phyloP scores from a whole-genome alignment of 1,139 yeast species.

The Blastobotrys buckinghamii region DNA sequence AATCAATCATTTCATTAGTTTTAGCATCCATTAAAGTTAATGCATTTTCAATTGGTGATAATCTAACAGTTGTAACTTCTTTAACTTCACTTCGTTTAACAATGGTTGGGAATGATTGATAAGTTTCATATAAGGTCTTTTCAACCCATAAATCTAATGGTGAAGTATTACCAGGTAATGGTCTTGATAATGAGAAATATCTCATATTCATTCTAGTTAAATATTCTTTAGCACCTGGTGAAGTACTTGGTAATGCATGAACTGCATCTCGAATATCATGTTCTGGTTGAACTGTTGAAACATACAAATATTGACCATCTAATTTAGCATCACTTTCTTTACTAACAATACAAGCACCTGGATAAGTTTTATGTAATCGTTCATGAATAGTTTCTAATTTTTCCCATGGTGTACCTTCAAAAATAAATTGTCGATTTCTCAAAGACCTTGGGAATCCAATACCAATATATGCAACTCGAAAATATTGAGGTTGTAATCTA shows the following conservation, averaged over 20 bases:
- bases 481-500: slow-evolving; percentile 66
- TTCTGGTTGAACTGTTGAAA: slow-evolving; percentile 64
- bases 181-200: slow-evolving; percentile 62
- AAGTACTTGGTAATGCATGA: slow-evolving; percentile 13
- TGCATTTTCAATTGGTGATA: slow-evolving; percentile 87
- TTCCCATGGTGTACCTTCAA: slow-evolving; percentile 84
- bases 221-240: slow-evolving; percentile 30
- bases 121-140: slow-evolving; percentile 73
- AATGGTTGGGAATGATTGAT: slow-evolving; percentile 76
- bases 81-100: slow-evolving; percentile 79
- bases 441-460: slow-evolving; percentile 76
- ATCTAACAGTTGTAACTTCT: slow-evolving; percentile 43
- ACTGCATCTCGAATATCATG: slow-evolving; percentile 38
- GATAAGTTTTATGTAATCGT: slow-evolving; percentile 66
- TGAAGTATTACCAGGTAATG: slow-evolving; percentile 69
- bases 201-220: slow-evolving; percentile 53
- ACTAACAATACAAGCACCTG: slow-evolving; percentile 72
- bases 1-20: slow-evolving; percentile 64
- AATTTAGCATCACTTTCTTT: slow-evolving; percentile 63
- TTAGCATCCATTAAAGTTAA: slow-evolving; percentile 59
- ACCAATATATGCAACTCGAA: slow-evolving; percentile 77
- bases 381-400: slow-evolving; percentile 81
- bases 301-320: slow-evolving; percentile 69
- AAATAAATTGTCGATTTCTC: slow-evolving; percentile 70
- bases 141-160: slow-evolving; percentile 84